Conservation (phyloP, 1,284 basidiomycete genomes). For the Leccinum glutinopallens region DNA sequence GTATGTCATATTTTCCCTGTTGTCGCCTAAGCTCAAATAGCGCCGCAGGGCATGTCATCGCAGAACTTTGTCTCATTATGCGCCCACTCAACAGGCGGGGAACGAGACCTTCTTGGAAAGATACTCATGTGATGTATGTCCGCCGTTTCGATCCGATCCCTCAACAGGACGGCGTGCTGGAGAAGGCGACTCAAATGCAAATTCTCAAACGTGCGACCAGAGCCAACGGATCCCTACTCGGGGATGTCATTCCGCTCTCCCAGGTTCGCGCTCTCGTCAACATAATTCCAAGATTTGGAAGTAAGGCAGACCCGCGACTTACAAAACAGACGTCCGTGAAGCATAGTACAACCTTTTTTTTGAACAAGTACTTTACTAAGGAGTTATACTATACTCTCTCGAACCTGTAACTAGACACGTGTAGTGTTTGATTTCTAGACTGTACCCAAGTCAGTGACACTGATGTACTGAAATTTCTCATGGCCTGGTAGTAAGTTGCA, state of each 20-base stretch:
- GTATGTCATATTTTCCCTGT: not conserved
- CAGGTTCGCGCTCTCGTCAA: not conserved
- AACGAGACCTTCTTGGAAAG: not conserved
- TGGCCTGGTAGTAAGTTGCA: too few relatives aligned
- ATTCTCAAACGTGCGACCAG: not conserved
- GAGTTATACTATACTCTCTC: not conserved
- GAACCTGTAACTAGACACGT: not conserved
- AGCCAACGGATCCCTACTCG: not conserved
- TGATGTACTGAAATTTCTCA: too few relatives aligned
- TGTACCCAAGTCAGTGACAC: too few relatives aligned
- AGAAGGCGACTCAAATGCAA: constrained; percentile 2
- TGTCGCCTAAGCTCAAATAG: not conserved
- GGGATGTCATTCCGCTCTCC: not conserved
- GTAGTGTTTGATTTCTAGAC: too few relatives aligned
- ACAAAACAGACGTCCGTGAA: not conserved
- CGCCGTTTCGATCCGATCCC: not conserved
- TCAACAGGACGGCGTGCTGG: not conserved
- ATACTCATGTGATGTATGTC: not conserved
- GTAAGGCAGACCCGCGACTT: not conserved
- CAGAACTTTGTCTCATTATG: constrained; percentile 1
- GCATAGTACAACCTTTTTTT: constrained; percentile 1
- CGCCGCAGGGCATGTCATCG: not conserved
- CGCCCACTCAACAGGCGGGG: not conserved
- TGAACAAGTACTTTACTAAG: not conserved
- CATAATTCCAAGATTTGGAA: not conserved